These are phyloP conservation scores for Solanum neorickii DNA, from an alignment of 257 asterid species.

Conservation along the genomic window DNA sequence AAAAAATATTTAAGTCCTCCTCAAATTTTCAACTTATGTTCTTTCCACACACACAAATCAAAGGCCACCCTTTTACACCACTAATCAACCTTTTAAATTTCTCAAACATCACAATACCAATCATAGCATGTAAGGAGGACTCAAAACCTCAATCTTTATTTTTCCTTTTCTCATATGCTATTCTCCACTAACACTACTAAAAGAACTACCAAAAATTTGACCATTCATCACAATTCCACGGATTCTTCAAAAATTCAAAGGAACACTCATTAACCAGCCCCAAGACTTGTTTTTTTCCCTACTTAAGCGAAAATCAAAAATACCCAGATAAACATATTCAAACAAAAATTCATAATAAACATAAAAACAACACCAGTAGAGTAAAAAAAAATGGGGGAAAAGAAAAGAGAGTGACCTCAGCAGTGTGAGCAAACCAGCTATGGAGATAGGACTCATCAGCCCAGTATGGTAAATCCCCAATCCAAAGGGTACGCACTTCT, in stretches of 20 bases:
- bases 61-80: not conserved
- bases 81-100: not conserved
- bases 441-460: slow-evolving; percentile 91
- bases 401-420: slow-evolving; percentile 37
- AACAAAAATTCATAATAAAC: not conserved
- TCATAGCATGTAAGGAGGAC: not conserved
- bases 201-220: not conserved
- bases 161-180: not conserved
- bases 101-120: not conserved
- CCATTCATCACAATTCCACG: not conserved
- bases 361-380: not conserved
- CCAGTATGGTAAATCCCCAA: slow-evolving; percentile 98
- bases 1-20: not conserved
- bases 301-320: not conserved
- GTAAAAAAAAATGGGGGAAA: not conserved
- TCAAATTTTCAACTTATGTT: not conserved
- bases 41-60: not conserved
- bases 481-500: slow-evolving; percentile 99
- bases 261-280: not conserved
- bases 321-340: not conserved
- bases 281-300: not conserved
- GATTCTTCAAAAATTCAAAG: not conserved
- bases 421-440: slow-evolving; percentile 79
- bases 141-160: not conserved
- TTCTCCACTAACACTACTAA: not conserved